Evolutionary conservation across 1,139 yeast species (phyloP).

Genomic region (Magnusiomyces clavatus): DNA sequence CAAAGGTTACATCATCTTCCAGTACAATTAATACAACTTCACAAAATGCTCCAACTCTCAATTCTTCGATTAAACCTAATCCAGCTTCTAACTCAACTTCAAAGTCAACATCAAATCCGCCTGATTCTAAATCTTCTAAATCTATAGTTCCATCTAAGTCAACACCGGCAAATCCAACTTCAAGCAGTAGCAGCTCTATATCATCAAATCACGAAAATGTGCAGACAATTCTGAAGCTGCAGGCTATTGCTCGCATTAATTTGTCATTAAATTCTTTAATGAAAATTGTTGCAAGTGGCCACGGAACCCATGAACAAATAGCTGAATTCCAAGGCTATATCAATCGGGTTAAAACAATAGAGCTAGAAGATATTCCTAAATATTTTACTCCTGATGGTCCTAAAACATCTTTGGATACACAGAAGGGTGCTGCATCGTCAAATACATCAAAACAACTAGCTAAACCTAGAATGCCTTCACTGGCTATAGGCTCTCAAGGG

Average conservation of each 20-base stretch:
- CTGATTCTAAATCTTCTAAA: not conserved
- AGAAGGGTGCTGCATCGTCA: not conserved
- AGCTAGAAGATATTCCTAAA: constrained; percentile 36
- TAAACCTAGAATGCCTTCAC: not conserved
- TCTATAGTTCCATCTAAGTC: not conserved
- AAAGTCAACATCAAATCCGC: not conserved
- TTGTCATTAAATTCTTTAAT: constrained; percentile 58
- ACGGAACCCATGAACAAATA: constrained; percentile 63
- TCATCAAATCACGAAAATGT: constrained; percentile 43
- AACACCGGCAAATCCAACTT: not conserved
- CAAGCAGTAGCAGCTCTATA: constrained; percentile 5
- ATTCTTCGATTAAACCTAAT: constrained; percentile 9
- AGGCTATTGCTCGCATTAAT: constrained; percentile 71
- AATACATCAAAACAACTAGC: not conserved
- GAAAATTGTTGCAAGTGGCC: constrained; percentile 79
- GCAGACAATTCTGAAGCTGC: constrained; percentile 74
- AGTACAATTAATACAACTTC: not conserved
- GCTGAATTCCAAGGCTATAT: constrained; percentile 74
- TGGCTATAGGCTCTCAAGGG: not conserved
- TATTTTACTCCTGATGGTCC: constrained; percentile 12
- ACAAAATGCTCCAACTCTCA: not conserved
- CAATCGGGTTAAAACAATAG: constrained; percentile 66
- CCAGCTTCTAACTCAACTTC: constrained; percentile 8
- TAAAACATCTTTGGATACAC: not conserved
- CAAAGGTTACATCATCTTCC: constrained; percentile 11